These are phyloP conservation scores for Telfairia occidentalis DNA, from an alignment of 331 rosid species.

Conservation along the genomic window DNA sequence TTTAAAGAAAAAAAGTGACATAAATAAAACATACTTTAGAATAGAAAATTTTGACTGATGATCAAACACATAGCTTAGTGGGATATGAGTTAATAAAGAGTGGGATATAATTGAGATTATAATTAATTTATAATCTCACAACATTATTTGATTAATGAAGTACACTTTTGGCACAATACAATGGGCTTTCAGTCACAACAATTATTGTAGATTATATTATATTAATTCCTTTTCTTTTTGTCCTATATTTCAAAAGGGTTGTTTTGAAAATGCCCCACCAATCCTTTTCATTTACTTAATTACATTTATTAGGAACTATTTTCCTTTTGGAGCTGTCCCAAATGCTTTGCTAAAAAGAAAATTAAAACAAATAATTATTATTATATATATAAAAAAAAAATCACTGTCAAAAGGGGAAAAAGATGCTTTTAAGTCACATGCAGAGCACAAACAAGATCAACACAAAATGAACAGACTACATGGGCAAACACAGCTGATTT, in stretches of 20 bases:
- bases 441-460: neutral
- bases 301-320: neutral
- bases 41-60: neutral
- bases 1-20: neutral
- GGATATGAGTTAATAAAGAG: neutral
- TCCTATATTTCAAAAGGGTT: neutral
- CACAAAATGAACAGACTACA: neutral
- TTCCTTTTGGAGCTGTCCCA: neutral
- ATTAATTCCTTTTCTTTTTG: neutral
- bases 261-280: neutral
- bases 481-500: neutral
- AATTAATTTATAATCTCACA: neutral
- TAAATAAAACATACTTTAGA: neutral
- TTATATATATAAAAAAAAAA: neutral
- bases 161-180: neutral
- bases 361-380: too few relatives aligned
- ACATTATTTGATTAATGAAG: neutral
- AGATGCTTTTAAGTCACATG: slow-evolving; percentile 3
- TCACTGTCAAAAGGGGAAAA: neutral
- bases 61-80: neutral
- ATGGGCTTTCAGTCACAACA: neutral
- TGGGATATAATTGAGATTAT: neutral
- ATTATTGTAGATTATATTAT: too few relatives aligned
- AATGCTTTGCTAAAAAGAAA: neutral
- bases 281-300: neutral